Evolutionary conservation across 768 basidiomycete genomes (phyloP), one percentile per base, ranked within the genome.

Genomic region (Psilocybe subaeruginosa): DNA sequence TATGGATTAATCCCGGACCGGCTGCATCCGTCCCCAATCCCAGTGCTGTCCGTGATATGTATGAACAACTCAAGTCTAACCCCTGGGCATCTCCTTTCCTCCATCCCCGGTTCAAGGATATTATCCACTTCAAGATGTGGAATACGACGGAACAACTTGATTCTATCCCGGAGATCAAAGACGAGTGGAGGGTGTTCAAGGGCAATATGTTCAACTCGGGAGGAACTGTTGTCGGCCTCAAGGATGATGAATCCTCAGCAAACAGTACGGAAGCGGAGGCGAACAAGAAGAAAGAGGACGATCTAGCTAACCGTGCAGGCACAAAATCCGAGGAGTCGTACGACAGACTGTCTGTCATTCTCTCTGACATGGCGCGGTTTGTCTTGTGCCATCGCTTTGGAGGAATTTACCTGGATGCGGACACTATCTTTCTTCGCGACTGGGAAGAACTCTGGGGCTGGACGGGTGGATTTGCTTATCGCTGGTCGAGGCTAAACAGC

Each of bases 381-480:
- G 87, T 97, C 53, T 82, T 98, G 9, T 93, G 92, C 56, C 93
- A 97, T 73, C 90, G 93, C 6, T 97, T 92, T 70, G 96, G 96
- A 23, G 96, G 96, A 2, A 90, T 95, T 61, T 97, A 97, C 70
- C 85, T 98, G 55, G 96, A 97, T 67, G 94, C 96, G 3, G 96
- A 97, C 70, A 96, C 93, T 3, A 83, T 98, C 67, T 82, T 98
- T 65, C 80, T 97, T 14, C 87, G 95, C 23, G 95, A 97, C 71
- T 97, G 96, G 96, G 95, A 97, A 74, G 95, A 97, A 70, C 81
- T 97, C 3, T 97, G 93, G 92, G 93, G 93, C 54, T 96, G 92
- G 90, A 86, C 88, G 62, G 95, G 95, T 46, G 93, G 95, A 12
- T 97, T 97, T 70, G 95, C 95, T 1, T 97, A 97, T 73, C 84